A percentile compares a stretch with the other conserved stretches of the same genome.
phyloP scores from a whole-genome alignment of 306 rosid genomes.

The Oxytropis ochrocephala region DNA sequence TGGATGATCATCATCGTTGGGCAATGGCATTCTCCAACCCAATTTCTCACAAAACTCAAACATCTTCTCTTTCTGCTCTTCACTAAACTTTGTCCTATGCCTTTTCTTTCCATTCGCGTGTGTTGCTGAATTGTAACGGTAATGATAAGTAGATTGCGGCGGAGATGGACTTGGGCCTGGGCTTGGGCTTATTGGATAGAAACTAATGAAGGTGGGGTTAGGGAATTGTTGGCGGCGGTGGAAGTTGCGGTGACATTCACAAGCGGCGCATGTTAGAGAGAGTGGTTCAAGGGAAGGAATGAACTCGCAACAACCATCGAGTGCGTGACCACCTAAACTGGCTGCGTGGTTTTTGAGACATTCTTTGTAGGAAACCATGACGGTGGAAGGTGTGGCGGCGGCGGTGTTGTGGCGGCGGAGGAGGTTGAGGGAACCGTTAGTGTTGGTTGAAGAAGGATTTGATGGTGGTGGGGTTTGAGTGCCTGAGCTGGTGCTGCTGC shows the following conservation, averaged over 20 bases:
- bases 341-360: conserved; percentile 91
- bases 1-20: conserved; percentile 39
- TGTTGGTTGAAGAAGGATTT: background rate
- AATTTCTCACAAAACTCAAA: conserved; percentile 44
- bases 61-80: conserved; percentile 76
- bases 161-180: conserved; percentile 46
- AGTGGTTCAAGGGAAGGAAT: conserved; percentile 56
- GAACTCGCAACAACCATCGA: conserved; percentile 90
- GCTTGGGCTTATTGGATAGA: conserved; percentile 19
- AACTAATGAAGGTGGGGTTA: conserved; percentile 24
- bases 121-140: background rate
- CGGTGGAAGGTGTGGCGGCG: background rate
- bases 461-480: conserved; percentile 25
- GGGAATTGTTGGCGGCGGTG: conserved; percentile 55
- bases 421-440: conserved; percentile 31
- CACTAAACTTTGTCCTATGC: conserved; percentile 56
- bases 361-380: conserved; percentile 44
- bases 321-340: conserved; percentile 64
- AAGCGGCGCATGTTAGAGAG: conserved; percentile 74
- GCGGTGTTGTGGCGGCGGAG: background rate
- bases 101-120: conserved; percentile 39
- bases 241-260: conserved; percentile 92
- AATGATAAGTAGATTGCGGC: conserved; percentile 51
- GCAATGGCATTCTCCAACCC: conserved; percentile 68
- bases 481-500: background rate